Evolutionary conservation across 257 asterid species (phyloP), one percentile per base, ranked within the genome.

Genomic region (Penstemon barbatus): DNA sequence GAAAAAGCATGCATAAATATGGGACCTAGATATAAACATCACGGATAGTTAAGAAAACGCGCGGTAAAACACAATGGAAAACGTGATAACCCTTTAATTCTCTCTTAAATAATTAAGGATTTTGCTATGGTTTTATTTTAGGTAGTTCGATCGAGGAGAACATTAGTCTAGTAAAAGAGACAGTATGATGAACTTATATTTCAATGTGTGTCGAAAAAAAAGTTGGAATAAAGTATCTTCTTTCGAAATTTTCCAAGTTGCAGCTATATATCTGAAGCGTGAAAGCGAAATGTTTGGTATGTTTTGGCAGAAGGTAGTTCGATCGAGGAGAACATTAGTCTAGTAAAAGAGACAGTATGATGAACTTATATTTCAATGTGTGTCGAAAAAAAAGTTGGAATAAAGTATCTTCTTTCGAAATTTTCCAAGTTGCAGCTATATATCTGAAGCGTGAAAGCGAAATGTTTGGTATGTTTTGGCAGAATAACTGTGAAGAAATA

Each of bases 261-360:
- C 51, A 58, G 59, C 56, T 69, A 40, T 62, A 66, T 15, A 15
- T 70, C 57, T 39, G 65, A 66, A 57, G 68, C 12, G 57, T 40
- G 80, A 78, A 74, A 68, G 69, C 39, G 75, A 78, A 44, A 58
- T 72, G 75, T 71, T 79, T 75, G 83, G 80, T 75, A 59, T 61
- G 39, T 66, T 65, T 11, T 50, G 79, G 52, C 57, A 52, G 61
- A 71, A 13, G n/a, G n/a, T n/a, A n/a, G n/a, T n/a, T n/a, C n/a
- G n/a, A 15, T 15, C 18, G 18, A 15, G 18, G 18, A 15, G 18
- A 15, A 15, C 18, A 15, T 15, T 15, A 15, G 33, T 25, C 33
- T 25, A 25, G 33, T 25, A 25, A 25, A 25, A 25, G 33, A 25
- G 33, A 25, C 33, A 25, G 2, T 25, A 25, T 25, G 33, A 25